These are phyloP conservation scores for Linum trigynum DNA, from an alignment of 345 rosid genomes.

Conservation along the genomic window DNA sequence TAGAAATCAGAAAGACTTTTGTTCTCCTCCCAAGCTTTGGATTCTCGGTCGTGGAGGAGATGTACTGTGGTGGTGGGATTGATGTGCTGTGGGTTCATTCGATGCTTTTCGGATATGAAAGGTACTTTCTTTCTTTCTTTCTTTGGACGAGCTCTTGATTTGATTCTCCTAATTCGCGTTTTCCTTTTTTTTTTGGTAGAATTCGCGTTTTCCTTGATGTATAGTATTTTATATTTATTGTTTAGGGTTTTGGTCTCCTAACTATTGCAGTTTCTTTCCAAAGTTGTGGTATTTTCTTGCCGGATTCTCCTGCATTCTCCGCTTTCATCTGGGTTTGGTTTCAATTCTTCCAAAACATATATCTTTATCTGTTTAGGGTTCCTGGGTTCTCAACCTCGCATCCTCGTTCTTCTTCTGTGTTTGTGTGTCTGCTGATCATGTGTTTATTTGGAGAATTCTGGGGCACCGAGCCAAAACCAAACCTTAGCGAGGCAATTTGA, in stretches of 20 bases:
- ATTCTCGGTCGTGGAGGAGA: constrained; percentile 28
- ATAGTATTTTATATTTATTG: constrained; percentile 7
- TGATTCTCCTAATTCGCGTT: constrained; percentile 11
- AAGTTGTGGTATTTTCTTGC: constrained; percentile 2
- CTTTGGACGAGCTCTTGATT: constrained; percentile 13
- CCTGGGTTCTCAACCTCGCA: constrained; percentile 4
- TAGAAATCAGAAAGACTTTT: neutral
- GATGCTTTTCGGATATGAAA: constrained; percentile 31
- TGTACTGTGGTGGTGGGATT: constrained; percentile 24
- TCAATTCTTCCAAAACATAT: neutral
- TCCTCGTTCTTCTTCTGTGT: neutral
- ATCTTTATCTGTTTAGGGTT: neutral
- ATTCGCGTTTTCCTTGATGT: constrained; percentile 19
- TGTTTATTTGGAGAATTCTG: neutral
- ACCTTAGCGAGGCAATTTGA: too few relatives aligned
- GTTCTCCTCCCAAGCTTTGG: constrained; percentile 21
- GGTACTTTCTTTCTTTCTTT: constrained; percentile 27
- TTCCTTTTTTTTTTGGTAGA: constrained; percentile 18
- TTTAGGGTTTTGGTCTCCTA: constrained; percentile 21
- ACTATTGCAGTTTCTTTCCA: neutral
- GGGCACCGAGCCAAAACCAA: too few relatives aligned
- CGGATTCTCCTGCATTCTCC: constrained; percentile 8
- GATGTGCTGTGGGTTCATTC: constrained; percentile 54
- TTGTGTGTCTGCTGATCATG: constrained; percentile 6
- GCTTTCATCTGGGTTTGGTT: constrained; percentile 18